Percentiles rank a stretch among this genome's conserved stretches.
Evolutionary conservation across 345 rosid genomes (phyloP).

Genomic region (Fremontodendron californicum): DNA sequence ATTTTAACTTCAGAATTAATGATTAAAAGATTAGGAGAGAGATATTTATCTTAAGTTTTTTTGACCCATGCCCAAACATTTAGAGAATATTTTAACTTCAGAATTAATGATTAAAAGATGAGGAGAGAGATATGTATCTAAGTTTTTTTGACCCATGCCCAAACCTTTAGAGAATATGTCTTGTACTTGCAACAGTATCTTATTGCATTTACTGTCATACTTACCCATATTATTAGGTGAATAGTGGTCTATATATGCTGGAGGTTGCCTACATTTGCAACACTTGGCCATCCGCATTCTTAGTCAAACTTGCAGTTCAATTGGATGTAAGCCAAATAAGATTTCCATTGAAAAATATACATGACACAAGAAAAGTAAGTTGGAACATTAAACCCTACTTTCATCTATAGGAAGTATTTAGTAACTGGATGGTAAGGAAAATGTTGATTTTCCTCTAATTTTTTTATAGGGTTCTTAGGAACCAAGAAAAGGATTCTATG

Average conservation of each 20-base stretch:
- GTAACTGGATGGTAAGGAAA: not conserved
- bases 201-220: not conserved
- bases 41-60: too few species aligned
- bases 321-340: conserved; percentile 35
- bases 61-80: too few species aligned
- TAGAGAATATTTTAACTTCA: not conserved
- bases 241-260: conserved; percentile 96
- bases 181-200: not conserved
- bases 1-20: not conserved
- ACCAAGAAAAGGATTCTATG: conserved; percentile 30
- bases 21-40: not conserved
- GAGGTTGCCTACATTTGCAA: conserved; percentile 80
- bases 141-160: too few species aligned
- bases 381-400: not conserved
- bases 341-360: conserved; percentile 43
- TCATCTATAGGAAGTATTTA: not conserved
- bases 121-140: not conserved
- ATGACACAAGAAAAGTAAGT: conserved; percentile 58
- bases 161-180: too few species aligned
- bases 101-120: not conserved
- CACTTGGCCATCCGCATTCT: conserved; percentile 73
- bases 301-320: conserved; percentile 70
- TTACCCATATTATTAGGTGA: conserved; percentile 45
- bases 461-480: conserved; percentile 25
- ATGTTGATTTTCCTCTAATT: not conserved